Percentiles rank a stretch among this genome's conserved stretches.
These are phyloP conservation scores for Trichomonas vaginalis DNA, from an alignment of 208 protist genomes.

Conservation along the genomic window DNA sequence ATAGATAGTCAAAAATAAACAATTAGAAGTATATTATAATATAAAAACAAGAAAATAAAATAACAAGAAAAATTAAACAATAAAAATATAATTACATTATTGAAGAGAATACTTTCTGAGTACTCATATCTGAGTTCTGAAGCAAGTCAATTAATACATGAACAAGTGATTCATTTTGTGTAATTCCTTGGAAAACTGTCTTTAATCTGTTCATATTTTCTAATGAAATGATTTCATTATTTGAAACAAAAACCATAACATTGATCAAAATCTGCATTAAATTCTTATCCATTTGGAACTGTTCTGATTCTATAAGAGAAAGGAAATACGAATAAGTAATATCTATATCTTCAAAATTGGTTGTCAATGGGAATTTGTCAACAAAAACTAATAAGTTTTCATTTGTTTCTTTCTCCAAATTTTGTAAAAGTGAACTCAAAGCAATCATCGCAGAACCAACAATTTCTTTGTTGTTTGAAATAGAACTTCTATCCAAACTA, in stretches of 20 bases:
- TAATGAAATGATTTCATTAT: neutral
- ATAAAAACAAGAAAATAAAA: neutral
- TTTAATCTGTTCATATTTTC: neutral
- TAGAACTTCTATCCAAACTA: neutral
- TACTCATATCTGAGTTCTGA: neutral
- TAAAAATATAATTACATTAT: no score
- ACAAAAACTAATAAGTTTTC: neutral
- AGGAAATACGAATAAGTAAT: neutral
- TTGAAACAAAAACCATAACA: neutral
- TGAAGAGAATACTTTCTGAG: neutral
- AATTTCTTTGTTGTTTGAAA: neutral
- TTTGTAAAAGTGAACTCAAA: neutral
- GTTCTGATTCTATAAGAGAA: neutral
- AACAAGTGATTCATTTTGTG: neutral
- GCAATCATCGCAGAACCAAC: neutral
- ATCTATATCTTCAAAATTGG: neutral
- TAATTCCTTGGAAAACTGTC: neutral
- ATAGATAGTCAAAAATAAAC: neutral
- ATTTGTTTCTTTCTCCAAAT: neutral
- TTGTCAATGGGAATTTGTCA: neutral
- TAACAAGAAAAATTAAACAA: neutral
- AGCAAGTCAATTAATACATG: neutral
- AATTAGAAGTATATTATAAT: neutral
- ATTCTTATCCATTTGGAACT: neutral
- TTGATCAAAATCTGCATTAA: neutral